Base-by-base conservation (phyloP, 306 rosid genomes). In the Sindora glabra region DNA sequence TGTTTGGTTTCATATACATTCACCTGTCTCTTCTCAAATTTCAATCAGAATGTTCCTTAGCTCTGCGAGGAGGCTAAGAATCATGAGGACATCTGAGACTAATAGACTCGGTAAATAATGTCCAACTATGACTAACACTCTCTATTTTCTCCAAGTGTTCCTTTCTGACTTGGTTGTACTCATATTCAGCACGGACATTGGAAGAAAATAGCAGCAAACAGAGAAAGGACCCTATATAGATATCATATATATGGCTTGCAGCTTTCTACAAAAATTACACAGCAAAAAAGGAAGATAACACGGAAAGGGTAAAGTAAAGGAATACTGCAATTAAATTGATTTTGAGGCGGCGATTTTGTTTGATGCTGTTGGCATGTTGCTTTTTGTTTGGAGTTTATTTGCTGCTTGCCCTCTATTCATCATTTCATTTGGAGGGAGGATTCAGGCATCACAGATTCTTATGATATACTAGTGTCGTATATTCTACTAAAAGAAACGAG, bases 31-130 rank as follows among this genome's bases (percentile, higher is more conserved):
- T 25, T 36, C 17, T 42, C 10, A 22, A 58, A 19, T 74, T 46
- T 24, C 67, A n/a, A 63, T 67, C 94, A 92, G 95, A 74, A 89
- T 92, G 96, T 89, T 92, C 70, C 26, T 82, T 45, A 48, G 68
- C 69, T 82, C 95, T 0, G 90, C 86, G 70, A 89, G 80, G 94
- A 80, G 97, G 83, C 85, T 89, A 23, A 76, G 95, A 79, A 86
- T 92, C 46, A 92, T 92, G 95, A 86, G 83, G 74, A 80, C 83
- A 36, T 71, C 85, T 24, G 94, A 89, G 74, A 90, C 84, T 40
- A 83, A 82, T 51, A 90, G 92, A 74, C 89, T 82, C 55, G 89
- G 89, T 86, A 78, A 59, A 85, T 27, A 67, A 55, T 54, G 39
- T 56, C 23, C 58, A 30, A 24, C 58, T 67, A 19, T n/a, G 65